These are phyloP conservation scores for Takakia lepidozioides DNA, from an alignment of 225 moss, liverwort and hornwort species.

Conservation along the genomic window DNA sequence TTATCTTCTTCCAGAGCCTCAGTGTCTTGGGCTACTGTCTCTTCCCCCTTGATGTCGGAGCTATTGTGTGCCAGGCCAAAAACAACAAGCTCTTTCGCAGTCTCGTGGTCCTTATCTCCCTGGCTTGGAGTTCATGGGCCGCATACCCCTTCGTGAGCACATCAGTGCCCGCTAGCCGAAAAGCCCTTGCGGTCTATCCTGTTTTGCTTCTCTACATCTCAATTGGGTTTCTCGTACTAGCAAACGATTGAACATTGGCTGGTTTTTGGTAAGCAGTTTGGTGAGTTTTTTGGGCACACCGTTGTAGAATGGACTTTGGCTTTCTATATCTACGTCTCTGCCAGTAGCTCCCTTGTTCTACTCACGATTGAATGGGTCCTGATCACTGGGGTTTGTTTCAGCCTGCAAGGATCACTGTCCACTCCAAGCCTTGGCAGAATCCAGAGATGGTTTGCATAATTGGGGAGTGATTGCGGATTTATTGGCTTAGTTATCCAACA, in stretches of 20 bases:
- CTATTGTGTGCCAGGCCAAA: constrained; percentile 66
- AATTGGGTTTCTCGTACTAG: constrained; percentile 86
- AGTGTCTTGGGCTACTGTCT: constrained; percentile 94
- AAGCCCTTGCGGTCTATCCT: constrained; percentile 87
- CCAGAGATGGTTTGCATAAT: too few species aligned
- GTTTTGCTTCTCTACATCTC: constrained; percentile 95
- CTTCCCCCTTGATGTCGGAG: constrained; percentile 92
- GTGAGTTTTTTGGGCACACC: too few species aligned
- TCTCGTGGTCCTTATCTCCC: constrained; percentile 67
- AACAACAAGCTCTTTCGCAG: constrained; percentile 72
- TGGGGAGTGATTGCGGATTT: too few species aligned
- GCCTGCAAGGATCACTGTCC: too few species aligned
- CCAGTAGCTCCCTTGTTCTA: too few species aligned
- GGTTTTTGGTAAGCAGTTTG: too few species aligned
- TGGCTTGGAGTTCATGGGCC: constrained; percentile 99
- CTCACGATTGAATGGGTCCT: too few species aligned
- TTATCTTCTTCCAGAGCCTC: constrained; percentile 97
- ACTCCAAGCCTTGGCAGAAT: too few species aligned
- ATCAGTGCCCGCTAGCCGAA: constrained; percentile 75
- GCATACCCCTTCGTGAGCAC: constrained; percentile 99
- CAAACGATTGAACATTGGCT: constrained; percentile 59
- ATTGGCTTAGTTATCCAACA: too few species aligned
- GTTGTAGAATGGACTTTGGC: too few species aligned
- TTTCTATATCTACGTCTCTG: too few species aligned
- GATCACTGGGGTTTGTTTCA: too few species aligned